These are phyloP conservation scores for Monosporascus sp. DNA, from an alignment of 2,329 filamentous ascomycete genomes.

Conservation along the genomic window DNA sequence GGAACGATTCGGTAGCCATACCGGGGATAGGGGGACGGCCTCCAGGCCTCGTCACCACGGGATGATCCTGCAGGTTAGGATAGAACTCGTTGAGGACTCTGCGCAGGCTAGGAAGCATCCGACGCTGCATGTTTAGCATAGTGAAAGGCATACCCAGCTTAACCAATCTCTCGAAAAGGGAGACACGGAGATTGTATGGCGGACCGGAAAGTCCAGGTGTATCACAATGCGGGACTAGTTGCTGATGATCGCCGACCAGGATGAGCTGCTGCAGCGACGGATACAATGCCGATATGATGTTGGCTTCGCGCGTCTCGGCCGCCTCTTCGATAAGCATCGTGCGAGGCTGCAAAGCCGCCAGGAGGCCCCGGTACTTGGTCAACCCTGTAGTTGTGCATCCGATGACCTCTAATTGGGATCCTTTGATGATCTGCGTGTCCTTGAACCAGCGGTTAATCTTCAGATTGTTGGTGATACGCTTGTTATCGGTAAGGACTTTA, in stretches of 20 bases:
- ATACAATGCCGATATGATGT: slow-evolving; percentile 47
- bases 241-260: slow-evolving; percentile 72
- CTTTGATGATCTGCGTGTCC: slow-evolving; percentile 41
- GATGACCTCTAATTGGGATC: slow-evolving; percentile 44
- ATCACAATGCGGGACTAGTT: slow-evolving; percentile 66
- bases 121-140: slow-evolving; percentile 62
- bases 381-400: slow-evolving; percentile 73
- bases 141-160: slow-evolving; percentile 57
- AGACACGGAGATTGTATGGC: slow-evolving; percentile 65
- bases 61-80: slow-evolving; percentile 38
- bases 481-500: slow-evolving; percentile 43
- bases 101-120: slow-evolving; percentile 44
- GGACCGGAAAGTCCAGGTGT: slow-evolving; percentile 51
- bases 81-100: slow-evolving; percentile 44
- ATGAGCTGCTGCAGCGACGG: slow-evolving; percentile 49
- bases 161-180: slow-evolving; percentile 77
- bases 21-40: slow-evolving; percentile 38
- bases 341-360: slow-evolving; percentile 60
- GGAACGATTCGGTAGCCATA: slow-evolving; percentile 36
- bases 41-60: slow-evolving; percentile 27
- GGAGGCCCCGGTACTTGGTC: slow-evolving; percentile 69
- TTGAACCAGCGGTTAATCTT: slow-evolving; percentile 55
- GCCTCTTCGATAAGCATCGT: slow-evolving; percentile 75
- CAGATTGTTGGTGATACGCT: slow-evolving; percentile 42
- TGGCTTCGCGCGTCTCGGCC: slow-evolving; percentile 67